A percentile compares a stretch with the other conserved stretches of the same genome.
These are phyloP conservation scores for Gossypium gossypioides DNA, from an alignment of 441 rosid genomes.

Conservation along the genomic window DNA sequence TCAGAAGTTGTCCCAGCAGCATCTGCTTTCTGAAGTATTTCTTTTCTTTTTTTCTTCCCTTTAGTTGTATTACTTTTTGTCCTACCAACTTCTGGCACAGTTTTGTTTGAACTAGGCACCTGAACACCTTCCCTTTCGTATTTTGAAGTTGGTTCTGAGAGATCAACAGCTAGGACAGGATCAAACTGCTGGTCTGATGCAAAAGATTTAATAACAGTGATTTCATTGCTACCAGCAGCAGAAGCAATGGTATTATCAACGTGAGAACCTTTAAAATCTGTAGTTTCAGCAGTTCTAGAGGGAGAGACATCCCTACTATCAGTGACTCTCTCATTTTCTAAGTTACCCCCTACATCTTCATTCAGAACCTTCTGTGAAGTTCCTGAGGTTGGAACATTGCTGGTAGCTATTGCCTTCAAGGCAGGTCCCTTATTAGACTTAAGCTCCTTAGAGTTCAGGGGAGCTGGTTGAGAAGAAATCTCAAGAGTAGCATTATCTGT, in stretches of 20 bases:
- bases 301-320: conserved; percentile 22
- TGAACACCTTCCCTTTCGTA: conserved; percentile 27
- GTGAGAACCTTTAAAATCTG: conserved; percentile 20
- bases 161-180: conserved; percentile 20
- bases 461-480: conserved; percentile 20
- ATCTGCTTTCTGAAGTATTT: conserved; percentile 61
- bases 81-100: conserved; percentile 32
- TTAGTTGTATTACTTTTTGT: conserved; percentile 32
- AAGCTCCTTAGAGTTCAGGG: conserved; percentile 24
- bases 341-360: conserved; percentile 23
- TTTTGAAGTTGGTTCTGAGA: conserved; percentile 25
- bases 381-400: conserved; percentile 24
- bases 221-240: conserved; percentile 17
- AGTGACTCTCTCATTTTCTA: conserved; percentile 19
- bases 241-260: conserved; percentile 19
- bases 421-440: conserved; percentile 21
- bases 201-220: conserved; percentile 15
- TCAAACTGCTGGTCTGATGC: conserved; percentile 26
- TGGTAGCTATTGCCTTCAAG: conserved; percentile 5
- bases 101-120: conserved; percentile 38
- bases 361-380: conserved; percentile 20
- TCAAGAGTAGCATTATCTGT: conserved; percentile 24
- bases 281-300: conserved; percentile 16
- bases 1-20: conserved; percentile 37
- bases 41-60: conserved; percentile 55